These are phyloP conservation scores for Vaccinium vitisidaea DNA, from an alignment of 148 eudicot genomes.

Conservation along the genomic window DNA sequence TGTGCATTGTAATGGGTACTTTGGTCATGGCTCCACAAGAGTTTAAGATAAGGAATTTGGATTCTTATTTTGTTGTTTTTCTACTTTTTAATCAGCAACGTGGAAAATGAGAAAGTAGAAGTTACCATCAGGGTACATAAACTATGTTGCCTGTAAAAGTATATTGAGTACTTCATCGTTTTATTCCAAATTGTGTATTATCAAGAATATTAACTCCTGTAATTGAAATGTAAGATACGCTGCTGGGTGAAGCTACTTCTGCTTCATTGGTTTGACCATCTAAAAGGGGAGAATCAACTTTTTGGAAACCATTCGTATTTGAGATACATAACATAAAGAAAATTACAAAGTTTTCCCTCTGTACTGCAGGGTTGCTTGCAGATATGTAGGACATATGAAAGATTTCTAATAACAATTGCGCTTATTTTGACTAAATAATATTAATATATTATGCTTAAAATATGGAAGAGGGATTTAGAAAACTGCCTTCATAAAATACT, in stretches of 20 bases:
- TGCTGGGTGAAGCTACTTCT: not conserved
- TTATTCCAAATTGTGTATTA: not conserved
- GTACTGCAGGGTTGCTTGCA: not conserved
- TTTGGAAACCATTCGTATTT: not conserved
- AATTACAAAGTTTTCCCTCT: not conserved
- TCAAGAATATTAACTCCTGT: not conserved
- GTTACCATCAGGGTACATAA: not conserved
- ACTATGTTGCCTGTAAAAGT: not conserved
- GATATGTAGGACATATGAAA: not conserved
- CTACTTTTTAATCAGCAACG: not conserved
- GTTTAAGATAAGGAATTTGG: not conserved
- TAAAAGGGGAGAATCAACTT: not conserved
- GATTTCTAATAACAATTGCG: not conserved
- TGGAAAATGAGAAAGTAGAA: conserved; percentile 11
- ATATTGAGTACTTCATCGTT: not conserved
- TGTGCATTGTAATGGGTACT: conserved; percentile 5
- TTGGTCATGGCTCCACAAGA: not conserved
- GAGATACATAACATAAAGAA: not conserved
- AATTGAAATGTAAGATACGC: not conserved
- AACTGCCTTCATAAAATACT: not conserved
- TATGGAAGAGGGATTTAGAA: not conserved
- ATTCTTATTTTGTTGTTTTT: not conserved
- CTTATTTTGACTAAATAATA: not conserved
- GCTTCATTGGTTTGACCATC: not conserved
- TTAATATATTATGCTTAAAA: not conserved